Conservation (phyloP, 2,329 filamentous ascomycete species). For the Parasarocladium wereldwijsianum region DNA sequence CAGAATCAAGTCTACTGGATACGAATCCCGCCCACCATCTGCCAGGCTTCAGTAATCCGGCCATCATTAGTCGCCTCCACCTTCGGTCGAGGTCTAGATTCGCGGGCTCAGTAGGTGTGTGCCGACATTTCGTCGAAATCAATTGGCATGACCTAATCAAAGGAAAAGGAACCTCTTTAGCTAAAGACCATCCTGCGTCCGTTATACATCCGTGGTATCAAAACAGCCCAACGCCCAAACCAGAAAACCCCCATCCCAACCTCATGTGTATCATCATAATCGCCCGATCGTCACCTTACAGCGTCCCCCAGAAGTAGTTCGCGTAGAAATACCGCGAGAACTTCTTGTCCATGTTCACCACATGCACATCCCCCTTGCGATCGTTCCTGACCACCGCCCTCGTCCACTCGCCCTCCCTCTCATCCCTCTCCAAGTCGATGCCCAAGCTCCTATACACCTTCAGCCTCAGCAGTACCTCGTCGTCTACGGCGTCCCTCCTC, state of each 20-base stretch:
- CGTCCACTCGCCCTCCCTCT: slow-evolving; percentile 61
- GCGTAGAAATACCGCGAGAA: slow-evolving; percentile 86
- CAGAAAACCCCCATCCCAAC: slow-evolving; percentile 9
- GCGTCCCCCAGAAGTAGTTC: slow-evolving; percentile 87
- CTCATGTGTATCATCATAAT: not conserved
- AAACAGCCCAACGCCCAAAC: slow-evolving; percentile 7
- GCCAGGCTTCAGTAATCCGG: no score
- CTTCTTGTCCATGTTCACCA: slow-evolving; percentile 87
- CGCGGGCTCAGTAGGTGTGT: no score
- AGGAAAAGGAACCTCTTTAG: no score
- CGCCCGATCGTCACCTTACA: slow-evolving; percentile 30
- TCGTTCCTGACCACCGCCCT: slow-evolving; percentile 77
- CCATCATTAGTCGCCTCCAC: no score
- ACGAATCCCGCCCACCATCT: no score
- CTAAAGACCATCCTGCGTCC: no score
- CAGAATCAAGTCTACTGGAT: no score
- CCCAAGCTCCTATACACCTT: slow-evolving; percentile 86
- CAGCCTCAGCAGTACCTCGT: slow-evolving; percentile 58
- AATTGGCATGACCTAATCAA: no score
- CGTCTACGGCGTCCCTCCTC: slow-evolving; percentile 34
- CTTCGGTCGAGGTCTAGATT: no score
- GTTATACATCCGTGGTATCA: slow-evolving; percentile 7
- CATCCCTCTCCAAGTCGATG: slow-evolving; percentile 72
- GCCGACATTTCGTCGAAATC: no score
- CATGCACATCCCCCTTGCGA: slow-evolving; percentile 79